phyloP scores from a whole-genome alignment of 306 rosid species.

The Dicorynia guianensis region DNA sequence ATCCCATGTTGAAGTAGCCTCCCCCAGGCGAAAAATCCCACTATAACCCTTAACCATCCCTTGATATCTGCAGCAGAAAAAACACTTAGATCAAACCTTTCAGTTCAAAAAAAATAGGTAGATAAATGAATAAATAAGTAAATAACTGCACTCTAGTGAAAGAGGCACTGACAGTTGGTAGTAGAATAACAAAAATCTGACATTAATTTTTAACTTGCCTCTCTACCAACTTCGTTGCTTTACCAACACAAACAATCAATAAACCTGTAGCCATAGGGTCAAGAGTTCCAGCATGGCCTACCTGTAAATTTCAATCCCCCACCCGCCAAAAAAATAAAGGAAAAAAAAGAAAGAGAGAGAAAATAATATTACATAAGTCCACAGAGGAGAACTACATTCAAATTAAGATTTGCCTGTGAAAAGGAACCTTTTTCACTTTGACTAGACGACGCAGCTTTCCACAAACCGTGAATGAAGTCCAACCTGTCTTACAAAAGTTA shows the following conservation, averaged over 20 bases:
- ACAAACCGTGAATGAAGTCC: constrained; percentile 98
- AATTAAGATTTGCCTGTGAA: not conserved
- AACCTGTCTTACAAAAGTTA: constrained; percentile 60
- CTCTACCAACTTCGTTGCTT: constrained; percentile 90
- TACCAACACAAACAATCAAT: constrained; percentile 93
- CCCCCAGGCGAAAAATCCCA: constrained; percentile 94
- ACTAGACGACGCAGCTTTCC: constrained; percentile 95
- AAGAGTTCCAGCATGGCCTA: constrained; percentile 98
- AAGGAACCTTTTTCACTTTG: constrained; percentile 87
- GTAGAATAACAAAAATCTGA: constrained; percentile 31
- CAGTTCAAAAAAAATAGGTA: constrained; percentile 23
- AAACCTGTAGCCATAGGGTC: constrained; percentile 99
- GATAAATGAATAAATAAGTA: too few relatives aligned
- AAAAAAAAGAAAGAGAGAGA: constrained; percentile 4
- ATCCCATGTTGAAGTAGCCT: constrained; percentile 99
- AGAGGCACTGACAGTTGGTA: constrained; percentile 14
- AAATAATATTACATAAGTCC: constrained; percentile 7
- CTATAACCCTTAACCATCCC: constrained; percentile 95
- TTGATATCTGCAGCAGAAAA: constrained; percentile 73
- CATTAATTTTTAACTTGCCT: constrained; percentile 50
- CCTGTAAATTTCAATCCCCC: constrained; percentile 59
- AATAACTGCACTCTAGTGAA: constrained; percentile 2
- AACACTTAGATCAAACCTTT: constrained; percentile 19
- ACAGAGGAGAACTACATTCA: not conserved
- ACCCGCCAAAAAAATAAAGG: not conserved